phyloP scores from a whole-genome alignment of 2,329 filamentous ascomycete genomes.

The Dothistroma pini region DNA sequence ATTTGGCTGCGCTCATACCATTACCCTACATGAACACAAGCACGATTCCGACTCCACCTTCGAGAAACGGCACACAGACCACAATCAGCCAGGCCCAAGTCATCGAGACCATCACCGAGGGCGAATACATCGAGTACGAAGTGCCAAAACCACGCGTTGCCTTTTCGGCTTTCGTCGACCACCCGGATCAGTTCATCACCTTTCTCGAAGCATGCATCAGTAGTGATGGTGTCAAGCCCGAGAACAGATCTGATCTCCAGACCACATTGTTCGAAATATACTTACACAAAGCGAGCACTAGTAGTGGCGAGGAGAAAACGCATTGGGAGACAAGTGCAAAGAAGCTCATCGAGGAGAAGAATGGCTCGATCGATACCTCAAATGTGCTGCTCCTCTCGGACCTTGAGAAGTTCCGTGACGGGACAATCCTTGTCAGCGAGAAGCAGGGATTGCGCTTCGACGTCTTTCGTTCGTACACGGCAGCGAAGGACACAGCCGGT shows the following conservation, averaged over 20 bases:
- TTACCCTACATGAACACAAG: constrained; percentile 77
- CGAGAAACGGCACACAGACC: constrained; percentile 40
- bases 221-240: constrained; percentile 65
- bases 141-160: constrained; percentile 80
- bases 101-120: constrained; percentile 51
- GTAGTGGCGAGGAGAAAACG: constrained; percentile 65
- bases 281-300: constrained; percentile 76
- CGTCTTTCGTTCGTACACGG: constrained; percentile 94
- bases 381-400: constrained; percentile 92
- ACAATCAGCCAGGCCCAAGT: constrained; percentile 54
- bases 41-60: constrained; percentile 52
- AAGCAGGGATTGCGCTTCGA: constrained; percentile 88
- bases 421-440: constrained; percentile 88
- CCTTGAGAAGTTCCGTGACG: constrained; percentile 82
- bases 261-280: constrained; percentile 99
- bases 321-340: constrained; percentile 91
- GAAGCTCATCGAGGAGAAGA: constrained; percentile 74
- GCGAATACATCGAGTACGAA: constrained; percentile 60
- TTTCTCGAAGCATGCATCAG: constrained; percentile 87
- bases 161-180: constrained; percentile 95
- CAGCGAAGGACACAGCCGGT: constrained; percentile 84
- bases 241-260: constrained; percentile 80
- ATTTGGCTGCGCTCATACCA: constrained; percentile 76
- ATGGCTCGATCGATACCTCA: constrained; percentile 85
- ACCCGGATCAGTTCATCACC: constrained; percentile 82